A percentile compares a stretch with the other conserved stretches of the same genome.
phyloP scores from a whole-genome alignment of 1,284 basidiomycete species.

The Anthracocystis setariae region DNA sequence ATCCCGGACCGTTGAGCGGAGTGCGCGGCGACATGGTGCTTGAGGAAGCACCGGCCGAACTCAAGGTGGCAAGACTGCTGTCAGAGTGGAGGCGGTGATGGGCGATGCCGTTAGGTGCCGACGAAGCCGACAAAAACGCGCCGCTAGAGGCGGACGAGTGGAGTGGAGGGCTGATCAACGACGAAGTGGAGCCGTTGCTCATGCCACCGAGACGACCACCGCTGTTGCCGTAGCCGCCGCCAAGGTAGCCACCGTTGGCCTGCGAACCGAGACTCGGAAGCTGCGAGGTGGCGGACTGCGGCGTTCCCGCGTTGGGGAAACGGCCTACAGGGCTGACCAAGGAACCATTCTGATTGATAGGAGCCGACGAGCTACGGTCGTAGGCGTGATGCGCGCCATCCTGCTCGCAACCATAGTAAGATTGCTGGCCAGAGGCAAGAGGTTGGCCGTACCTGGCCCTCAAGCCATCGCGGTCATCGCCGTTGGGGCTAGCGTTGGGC shows the following conservation, averaged over 20 bases:
- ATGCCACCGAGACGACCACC: slow-evolving; percentile 14
- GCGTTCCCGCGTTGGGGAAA: slow-evolving; percentile 22
- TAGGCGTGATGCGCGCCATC: slow-evolving; percentile 37
- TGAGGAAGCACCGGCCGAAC: slow-evolving; percentile 21
- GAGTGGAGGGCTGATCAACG: slow-evolving; percentile 44
- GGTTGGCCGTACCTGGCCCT: slow-evolving; percentile 30
- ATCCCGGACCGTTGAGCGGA: slow-evolving; percentile 39
- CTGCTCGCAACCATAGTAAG: slow-evolving; percentile 44
- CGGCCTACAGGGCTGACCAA: slow-evolving; percentile 41
- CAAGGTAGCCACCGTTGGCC: slow-evolving; percentile 31
- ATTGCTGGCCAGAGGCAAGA: slow-evolving; percentile 10
- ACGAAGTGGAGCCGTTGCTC: slow-evolving; percentile 19
- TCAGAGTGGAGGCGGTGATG: slow-evolving; percentile 52
- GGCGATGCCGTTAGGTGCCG: slow-evolving; percentile 30
- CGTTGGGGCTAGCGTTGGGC: slow-evolving; percentile 19
- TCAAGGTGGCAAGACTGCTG: slow-evolving; percentile 38
- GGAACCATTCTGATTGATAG: slow-evolving; percentile 30
- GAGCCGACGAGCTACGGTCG: slow-evolving; percentile 44
- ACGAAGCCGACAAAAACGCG: slow-evolving; percentile 39
- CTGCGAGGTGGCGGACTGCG: slow-evolving; percentile 36
- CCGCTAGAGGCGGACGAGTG: slow-evolving; percentile 27
- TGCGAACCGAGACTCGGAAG: slow-evolving; percentile 29
- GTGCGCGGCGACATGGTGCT: slow-evolving; percentile 51
- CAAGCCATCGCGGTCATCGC: slow-evolving; percentile 41
- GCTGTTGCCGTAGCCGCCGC: slow-evolving; percentile 31